Conservation (phyloP, 306 rosid genomes). For the apple (Malus domestica) region ASM211411v1 NC_041791.1:3910501-3911000, state of each 20-base stretch:
- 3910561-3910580: slow-evolving; percentile 88
- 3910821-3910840: slow-evolving; percentile 64
- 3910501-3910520: too few species aligned
- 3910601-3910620: slow-evolving; percentile 70
- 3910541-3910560: neutral
- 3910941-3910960: too few species aligned
- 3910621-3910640: slow-evolving; percentile 53
- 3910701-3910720: slow-evolving; percentile 46
- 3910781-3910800: slow-evolving; percentile 65
- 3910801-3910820: slow-evolving; percentile 74
- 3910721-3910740: slow-evolving; percentile 60
- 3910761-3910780: slow-evolving; percentile 68
- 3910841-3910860: slow-evolving; percentile 46
- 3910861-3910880: slow-evolving; percentile 60
- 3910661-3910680: slow-evolving; percentile 83
- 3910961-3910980: too few species aligned
- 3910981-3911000: too few species aligned
- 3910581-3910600: slow-evolving; percentile 80
- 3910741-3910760: slow-evolving; percentile 75
- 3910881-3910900: slow-evolving; percentile 37
- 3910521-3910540: neutral
- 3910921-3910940: slow-evolving; percentile 75
- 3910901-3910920: slow-evolving; percentile 17
- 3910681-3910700: slow-evolving; percentile 54
- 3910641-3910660: neutral